A percentile compares a stretch with the other conserved stretches of the same genome.
Evolutionary conservation across 2,329 filamentous ascomycete genomes (phyloP).

Genomic region (Huntiella bhutanensis): DNA sequence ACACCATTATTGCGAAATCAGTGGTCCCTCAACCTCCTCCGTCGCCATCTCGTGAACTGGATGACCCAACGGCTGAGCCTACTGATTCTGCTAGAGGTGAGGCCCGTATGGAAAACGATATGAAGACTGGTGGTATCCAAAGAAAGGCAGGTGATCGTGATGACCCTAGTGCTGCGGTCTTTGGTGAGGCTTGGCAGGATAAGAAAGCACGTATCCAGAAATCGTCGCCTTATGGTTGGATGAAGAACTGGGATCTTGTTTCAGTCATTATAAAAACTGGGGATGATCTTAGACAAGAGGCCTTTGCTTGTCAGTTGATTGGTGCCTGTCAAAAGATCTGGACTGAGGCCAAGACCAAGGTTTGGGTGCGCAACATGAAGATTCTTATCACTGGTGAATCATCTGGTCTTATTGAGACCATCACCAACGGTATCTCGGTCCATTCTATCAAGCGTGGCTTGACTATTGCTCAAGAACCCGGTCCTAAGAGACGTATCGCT

Average conservation of each 20-base stretch:
- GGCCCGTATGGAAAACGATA: slow-evolving; percentile 75
- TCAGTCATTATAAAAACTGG: slow-evolving; percentile 81
- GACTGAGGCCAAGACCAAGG: slow-evolving; percentile 51
- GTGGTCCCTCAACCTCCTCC: slow-evolving; percentile 29
- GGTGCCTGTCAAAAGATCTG: slow-evolving; percentile 66
- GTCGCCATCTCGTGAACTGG: slow-evolving; percentile 3
- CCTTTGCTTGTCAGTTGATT: slow-evolving; percentile 73
- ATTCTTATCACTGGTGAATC: slow-evolving; percentile 74
- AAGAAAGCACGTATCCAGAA: slow-evolving; percentile 72
- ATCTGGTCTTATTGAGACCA: slow-evolving; percentile 70
- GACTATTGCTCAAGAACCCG: slow-evolving; percentile 40
- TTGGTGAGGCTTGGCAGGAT: slow-evolving; percentile 69
- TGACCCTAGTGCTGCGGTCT: slow-evolving; percentile 69
- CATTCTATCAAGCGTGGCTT: slow-evolving; percentile 70
- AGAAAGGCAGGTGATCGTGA: slow-evolving; percentile 58
- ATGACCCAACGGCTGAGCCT: slow-evolving; percentile 16
- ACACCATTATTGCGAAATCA: slow-evolving; percentile 61
- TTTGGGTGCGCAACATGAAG: slow-evolving; percentile 82
- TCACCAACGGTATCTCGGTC: slow-evolving; percentile 73
- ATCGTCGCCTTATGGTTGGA: slow-evolving; percentile 70
- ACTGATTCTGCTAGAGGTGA: slow-evolving; percentile 42
- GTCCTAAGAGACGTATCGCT: slow-evolving; percentile 48
- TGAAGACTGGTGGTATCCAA: slow-evolving; percentile 69
- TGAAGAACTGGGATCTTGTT: slow-evolving; percentile 77
- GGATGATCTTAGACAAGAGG: slow-evolving; percentile 64